Evolutionary conservation across 169 alveolate species (phyloP).

Genomic region (Pseudocohnilembus persalinus): DNA sequence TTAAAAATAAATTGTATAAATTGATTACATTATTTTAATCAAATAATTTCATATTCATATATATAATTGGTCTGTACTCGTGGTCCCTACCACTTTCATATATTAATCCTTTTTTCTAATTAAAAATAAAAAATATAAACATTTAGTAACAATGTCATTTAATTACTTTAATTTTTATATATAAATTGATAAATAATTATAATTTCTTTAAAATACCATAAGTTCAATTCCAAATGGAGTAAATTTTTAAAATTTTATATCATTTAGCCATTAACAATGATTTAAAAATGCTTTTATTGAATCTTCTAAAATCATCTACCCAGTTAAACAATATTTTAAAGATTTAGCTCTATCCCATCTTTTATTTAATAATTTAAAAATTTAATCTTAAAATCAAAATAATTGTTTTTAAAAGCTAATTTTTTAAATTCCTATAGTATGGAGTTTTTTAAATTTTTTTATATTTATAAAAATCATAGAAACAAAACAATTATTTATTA

Average conservation of each 20-base stretch:
- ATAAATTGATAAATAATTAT: too few species aligned
- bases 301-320: neutral
- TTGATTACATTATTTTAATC: neutral
- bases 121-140: too few species aligned
- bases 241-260: too few species aligned
- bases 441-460: too few species aligned
- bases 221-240: neutral
- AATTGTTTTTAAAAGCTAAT: neutral
- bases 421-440: too few species aligned
- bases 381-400: neutral
- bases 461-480: too few species aligned
- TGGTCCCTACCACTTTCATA: neutral
- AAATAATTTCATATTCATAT: neutral
- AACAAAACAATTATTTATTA: too few species aligned
- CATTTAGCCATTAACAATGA: neutral
- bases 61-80: neutral
- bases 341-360: neutral
- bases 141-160: neutral
- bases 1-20: too few species aligned
- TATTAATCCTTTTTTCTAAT: neutral
- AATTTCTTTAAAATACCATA: too few species aligned
- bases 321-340: neutral
- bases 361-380: too few species aligned
- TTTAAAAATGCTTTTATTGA: neutral
- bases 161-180: too few species aligned